A percentile compares a stretch with the other conserved stretches of the same genome.
phyloP scores from a whole-genome alignment of 2,329 filamentous ascomycete genomes.

The Sclerotinia trifoliorum region DNA sequence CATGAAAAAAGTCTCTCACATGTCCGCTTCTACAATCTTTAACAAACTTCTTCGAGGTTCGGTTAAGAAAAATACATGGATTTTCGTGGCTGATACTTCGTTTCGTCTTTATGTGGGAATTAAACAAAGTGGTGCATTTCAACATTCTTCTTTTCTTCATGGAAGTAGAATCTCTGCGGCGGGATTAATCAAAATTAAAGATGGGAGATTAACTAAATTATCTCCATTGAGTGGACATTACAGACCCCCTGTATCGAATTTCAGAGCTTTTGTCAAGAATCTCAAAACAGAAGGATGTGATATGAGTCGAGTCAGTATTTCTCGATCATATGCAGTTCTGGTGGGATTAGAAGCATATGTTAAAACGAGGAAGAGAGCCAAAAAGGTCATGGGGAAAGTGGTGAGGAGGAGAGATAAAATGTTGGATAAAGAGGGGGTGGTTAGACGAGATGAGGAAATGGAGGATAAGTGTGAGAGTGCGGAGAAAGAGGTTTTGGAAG shows the following conservation, averaged over 20 bases:
- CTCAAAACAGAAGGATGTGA: constrained; percentile 74
- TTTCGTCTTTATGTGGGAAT: constrained; percentile 87
- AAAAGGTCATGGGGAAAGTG: constrained; percentile 40
- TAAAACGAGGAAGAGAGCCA: constrained; percentile 62
- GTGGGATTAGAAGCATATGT: constrained; percentile 80
- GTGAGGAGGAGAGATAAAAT: constrained; percentile 15
- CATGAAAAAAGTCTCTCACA: constrained; percentile 60
- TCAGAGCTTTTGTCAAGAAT: constrained; percentile 74
- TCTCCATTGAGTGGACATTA: constrained; percentile 79
- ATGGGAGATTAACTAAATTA: constrained; percentile 72
- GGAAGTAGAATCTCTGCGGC: constrained; percentile 79
- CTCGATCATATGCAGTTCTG: constrained; percentile 77
- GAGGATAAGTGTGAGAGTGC: constrained; percentile 8
- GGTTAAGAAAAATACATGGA: constrained; percentile 87
- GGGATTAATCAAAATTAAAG: constrained; percentile 79
- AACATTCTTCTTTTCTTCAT: constrained; percentile 86
- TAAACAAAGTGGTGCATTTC: constrained; percentile 84
- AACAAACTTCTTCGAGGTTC: constrained; percentile 77
- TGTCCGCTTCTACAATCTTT: constrained; percentile 70
- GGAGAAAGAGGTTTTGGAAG: constrained; percentile 5
- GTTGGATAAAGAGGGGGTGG: neutral
- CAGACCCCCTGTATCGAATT: constrained; percentile 74
- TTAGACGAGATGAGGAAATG: neutral
- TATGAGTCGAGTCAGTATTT: constrained; percentile 74
- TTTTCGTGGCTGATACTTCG: constrained; percentile 84